Percentiles rank a stretch among this genome's conserved stretches.
Conservation (phyloP, 768 basidiomycete species). For the Suillus sp. region DNA sequence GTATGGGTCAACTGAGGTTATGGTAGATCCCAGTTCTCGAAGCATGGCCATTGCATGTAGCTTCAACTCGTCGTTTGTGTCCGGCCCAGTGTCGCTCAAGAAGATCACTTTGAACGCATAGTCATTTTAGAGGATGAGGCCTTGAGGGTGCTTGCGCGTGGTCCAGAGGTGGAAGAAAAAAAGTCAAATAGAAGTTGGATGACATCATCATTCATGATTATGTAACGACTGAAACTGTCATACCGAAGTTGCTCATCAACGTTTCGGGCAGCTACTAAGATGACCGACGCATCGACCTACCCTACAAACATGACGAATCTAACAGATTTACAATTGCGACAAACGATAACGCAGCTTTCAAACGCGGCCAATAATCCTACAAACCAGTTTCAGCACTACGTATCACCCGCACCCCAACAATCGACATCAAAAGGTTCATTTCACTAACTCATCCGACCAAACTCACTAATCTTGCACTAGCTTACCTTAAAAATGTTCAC, state of each 20-base stretch:
- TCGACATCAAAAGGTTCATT: conserved; percentile 33
- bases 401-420: conserved; percentile 32
- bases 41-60: neutral
- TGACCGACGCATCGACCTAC: conserved; percentile 35
- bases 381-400: conserved; percentile 38
- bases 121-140: neutral
- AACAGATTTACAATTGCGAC: conserved; percentile 63
- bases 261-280: conserved; percentile 11
- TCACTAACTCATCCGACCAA: neutral
- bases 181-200: too few relatives aligned
- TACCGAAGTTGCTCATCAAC: too few relatives aligned
- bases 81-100: neutral
- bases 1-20: neutral
- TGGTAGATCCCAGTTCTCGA: neutral
- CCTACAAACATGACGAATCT: conserved; percentile 44
- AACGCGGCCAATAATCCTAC: conserved; percentile 36
- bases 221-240: too few relatives aligned
- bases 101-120: neutral
- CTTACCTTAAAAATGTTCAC: conserved; percentile 70
- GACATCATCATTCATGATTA: too few relatives aligned
- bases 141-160: too few relatives aligned
- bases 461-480: conserved; percentile 28
- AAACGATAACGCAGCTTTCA: conserved; percentile 59
- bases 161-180: too few relatives aligned
- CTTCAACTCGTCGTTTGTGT: neutral